Percentiles rank a stretch among this genome's conserved stretches.
Conservation (phyloP, 129 eudicot species). For the Glebionis coronaria region DNA sequence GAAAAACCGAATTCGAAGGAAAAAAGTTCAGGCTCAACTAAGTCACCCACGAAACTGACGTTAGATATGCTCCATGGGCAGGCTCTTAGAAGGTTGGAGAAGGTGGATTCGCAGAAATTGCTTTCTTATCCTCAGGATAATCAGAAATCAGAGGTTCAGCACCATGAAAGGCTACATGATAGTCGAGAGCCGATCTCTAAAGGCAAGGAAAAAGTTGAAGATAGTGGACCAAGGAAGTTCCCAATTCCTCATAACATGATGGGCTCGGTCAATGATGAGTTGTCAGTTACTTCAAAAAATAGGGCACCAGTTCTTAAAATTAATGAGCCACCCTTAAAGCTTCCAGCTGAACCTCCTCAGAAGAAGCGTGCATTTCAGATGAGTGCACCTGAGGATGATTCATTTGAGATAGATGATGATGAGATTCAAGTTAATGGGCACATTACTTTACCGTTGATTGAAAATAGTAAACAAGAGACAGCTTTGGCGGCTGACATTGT, state of each 20-base stretch:
- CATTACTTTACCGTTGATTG: slow-evolving; percentile 19
- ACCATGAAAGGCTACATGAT: slow-evolving; percentile 3
- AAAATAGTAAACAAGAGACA: slow-evolving; percentile 23
- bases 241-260: slow-evolving; percentile 22
- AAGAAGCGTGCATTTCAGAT: slow-evolving; percentile 61
- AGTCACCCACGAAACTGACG: slow-evolving; percentile 46
- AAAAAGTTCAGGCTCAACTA: slow-evolving; percentile 39
- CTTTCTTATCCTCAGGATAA: slow-evolving; percentile 30
- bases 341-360: slow-evolving; percentile 33
- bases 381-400: slow-evolving; percentile 72
- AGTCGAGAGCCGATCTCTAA: slow-evolving; percentile 30
- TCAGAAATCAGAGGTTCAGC: slow-evolving; percentile 31
- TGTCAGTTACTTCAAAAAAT: slow-evolving; percentile 27
- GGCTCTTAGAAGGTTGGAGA: slow-evolving; percentile 78
- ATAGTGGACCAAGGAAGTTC: slow-evolving; percentile 11
- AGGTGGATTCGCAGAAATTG: slow-evolving; percentile 43
- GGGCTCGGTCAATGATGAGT: slow-evolving; percentile 28
- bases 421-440: slow-evolving; percentile 39
- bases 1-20: slow-evolving; percentile 61
- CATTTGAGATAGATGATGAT: slow-evolving; percentile 32
- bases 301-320: slow-evolving; percentile 6
- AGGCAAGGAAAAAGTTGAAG: slow-evolving; percentile 25
- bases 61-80: slow-evolving; percentile 65
- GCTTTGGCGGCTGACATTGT: slow-evolving; percentile 24
- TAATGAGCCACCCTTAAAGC: slow-evolving; percentile 23